Conservation (phyloP, 139 green algal genomes). For the Axilococcus clingmanii region DNA sequence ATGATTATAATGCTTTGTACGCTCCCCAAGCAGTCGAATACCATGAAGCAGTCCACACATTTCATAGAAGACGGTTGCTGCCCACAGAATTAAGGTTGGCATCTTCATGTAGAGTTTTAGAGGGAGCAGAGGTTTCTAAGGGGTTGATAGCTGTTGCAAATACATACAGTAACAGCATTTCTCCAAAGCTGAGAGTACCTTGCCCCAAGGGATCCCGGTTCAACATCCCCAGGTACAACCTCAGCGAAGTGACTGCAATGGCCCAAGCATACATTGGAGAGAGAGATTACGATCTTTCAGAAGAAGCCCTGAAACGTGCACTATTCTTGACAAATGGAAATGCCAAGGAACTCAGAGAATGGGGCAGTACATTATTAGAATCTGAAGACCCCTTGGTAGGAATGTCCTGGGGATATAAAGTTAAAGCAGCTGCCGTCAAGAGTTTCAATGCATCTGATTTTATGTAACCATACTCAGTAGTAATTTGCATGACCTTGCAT, state of each 20-base stretch:
- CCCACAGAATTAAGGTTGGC: background rate
- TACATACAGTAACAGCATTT: background rate
- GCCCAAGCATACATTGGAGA: background rate
- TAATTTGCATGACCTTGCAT: too few relatives aligned
- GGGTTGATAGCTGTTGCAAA: background rate
- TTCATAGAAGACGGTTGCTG: slow-evolving; percentile 1
- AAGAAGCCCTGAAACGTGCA: background rate
- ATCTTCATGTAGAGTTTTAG: slow-evolving; percentile 3
- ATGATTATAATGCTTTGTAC: slow-evolving; percentile 11
- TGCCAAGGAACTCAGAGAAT: slow-evolving; percentile 5
- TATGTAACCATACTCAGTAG: background rate
- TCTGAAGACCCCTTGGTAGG: too few relatives aligned
- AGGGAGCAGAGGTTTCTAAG: background rate
- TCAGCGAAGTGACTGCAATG: slow-evolving; percentile 3
- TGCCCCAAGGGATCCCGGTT: background rate
- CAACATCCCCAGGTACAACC: slow-evolving; percentile 4
- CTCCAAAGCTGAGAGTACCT: background rate
- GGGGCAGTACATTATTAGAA: background rate
- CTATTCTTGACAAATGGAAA: slow-evolving; percentile 9
- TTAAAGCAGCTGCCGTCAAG: too few relatives aligned
- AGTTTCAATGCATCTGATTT: too few relatives aligned
- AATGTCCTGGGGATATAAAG: too few relatives aligned
- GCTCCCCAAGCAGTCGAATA: slow-evolving; percentile 7
- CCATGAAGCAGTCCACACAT: slow-evolving; percentile 7
- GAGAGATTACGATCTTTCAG: background rate